These are phyloP conservation scores for Mycosphaerella sp. DNA, from an alignment of 2,329 filamentous ascomycete genomes.

Conservation along the genomic window DNA sequence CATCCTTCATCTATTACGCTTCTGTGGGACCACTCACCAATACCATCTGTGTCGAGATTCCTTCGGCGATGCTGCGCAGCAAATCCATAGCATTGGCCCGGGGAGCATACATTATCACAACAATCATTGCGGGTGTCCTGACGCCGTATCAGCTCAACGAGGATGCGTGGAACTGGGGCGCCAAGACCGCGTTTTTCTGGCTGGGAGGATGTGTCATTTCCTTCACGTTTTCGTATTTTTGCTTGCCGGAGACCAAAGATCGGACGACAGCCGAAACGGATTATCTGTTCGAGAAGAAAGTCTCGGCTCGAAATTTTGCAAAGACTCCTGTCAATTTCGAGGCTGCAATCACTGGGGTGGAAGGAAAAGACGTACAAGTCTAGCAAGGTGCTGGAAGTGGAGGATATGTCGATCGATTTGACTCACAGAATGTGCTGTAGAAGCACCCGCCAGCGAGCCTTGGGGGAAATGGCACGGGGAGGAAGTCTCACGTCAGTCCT, in stretches of 20 bases:
- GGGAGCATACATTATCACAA: slow-evolving; percentile 27
- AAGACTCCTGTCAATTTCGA: slow-evolving; percentile 19
- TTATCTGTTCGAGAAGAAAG: slow-evolving; percentile 35
- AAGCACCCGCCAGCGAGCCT: too few relatives aligned
- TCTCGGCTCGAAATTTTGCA: slow-evolving; percentile 33
- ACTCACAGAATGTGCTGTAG: too few relatives aligned
- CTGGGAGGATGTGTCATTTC: slow-evolving; percentile 31
- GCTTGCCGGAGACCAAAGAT: slow-evolving; percentile 37
- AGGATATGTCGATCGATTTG: too few relatives aligned
- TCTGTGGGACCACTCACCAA: slow-evolving; percentile 26
- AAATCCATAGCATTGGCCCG: slow-evolving; percentile 31
- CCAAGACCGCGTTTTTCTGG: slow-evolving; percentile 39
- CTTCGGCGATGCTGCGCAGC: slow-evolving; percentile 25
- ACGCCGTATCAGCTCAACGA: slow-evolving; percentile 37
- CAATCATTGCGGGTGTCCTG: slow-evolving; percentile 32
- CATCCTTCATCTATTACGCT: slow-evolving; percentile 20
- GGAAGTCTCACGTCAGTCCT: too few relatives aligned
- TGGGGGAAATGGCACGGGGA: too few relatives aligned
- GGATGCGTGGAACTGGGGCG: slow-evolving; percentile 27
- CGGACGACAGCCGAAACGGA: slow-evolving; percentile 40
- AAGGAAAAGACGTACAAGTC: too few relatives aligned
- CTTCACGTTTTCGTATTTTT: slow-evolving; percentile 35
- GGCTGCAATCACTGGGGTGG: too few relatives aligned
- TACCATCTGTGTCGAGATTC: slow-evolving; percentile 26
- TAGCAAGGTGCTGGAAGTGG: too few relatives aligned